Conservation (phyloP, 371 early-diverging fungal genomes). For the Neoconidiobolus thromboides region DNA sequence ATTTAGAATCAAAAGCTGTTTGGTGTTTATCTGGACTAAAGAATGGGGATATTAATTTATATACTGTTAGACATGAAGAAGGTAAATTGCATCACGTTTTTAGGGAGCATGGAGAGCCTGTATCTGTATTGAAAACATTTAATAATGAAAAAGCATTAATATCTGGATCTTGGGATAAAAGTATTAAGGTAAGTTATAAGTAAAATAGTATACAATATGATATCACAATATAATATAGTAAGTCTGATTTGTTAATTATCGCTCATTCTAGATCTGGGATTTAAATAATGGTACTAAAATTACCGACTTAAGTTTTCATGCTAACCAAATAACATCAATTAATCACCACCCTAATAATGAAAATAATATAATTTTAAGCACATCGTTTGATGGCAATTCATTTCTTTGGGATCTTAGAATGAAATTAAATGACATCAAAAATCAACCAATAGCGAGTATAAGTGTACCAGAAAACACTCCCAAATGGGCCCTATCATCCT, state of each 20-base stretch:
- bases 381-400: slow-evolving; percentile 70
- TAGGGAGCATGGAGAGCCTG: slow-evolving; percentile 56
- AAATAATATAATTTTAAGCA: slow-evolving; percentile 37
- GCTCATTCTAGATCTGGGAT: slow-evolving; percentile 58
- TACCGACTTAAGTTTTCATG: slow-evolving; percentile 46
- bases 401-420: slow-evolving; percentile 60
- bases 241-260: background rate
- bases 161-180: slow-evolving; percentile 88
- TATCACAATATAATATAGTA: background rate
- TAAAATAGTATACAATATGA: too few species aligned
- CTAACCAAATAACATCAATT: slow-evolving; percentile 59
- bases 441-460: slow-evolving; percentile 27
- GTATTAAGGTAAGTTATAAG: slow-evolving; percentile 28
- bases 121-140: slow-evolving; percentile 58
- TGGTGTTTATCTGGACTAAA: slow-evolving; percentile 68
- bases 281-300: slow-evolving; percentile 56
- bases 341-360: slow-evolving; percentile 41
- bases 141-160: slow-evolving; percentile 55
- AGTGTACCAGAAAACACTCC: slow-evolving; percentile 45
- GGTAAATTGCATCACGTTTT: slow-evolving; percentile 64
- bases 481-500: slow-evolving; percentile 77
- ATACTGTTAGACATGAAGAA: slow-evolving; percentile 83
- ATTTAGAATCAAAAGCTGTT: slow-evolving; percentile 75
- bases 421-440: background rate
- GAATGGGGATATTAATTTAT: slow-evolving; percentile 70